These are phyloP conservation scores for Bretschneidera sinensis DNA, from an alignment of 345 rosid genomes.

Conservation along the genomic window DNA sequence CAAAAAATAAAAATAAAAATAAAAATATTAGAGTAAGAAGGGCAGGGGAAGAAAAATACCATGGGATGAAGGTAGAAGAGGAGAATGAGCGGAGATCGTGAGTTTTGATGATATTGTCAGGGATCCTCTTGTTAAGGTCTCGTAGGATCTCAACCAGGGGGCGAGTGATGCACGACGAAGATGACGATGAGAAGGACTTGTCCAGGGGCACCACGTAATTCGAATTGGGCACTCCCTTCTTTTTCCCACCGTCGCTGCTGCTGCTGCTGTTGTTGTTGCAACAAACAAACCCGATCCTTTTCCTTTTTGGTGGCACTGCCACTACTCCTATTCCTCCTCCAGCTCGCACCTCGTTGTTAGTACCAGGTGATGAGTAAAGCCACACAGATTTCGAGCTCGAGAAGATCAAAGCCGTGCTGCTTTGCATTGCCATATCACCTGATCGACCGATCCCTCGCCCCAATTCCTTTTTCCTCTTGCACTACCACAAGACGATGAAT, in stretches of 20 bases:
- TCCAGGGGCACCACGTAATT: constrained; percentile 94
- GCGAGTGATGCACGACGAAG: constrained; percentile 71
- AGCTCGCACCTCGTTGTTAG: too few species aligned
- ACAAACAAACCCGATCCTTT: too few species aligned
- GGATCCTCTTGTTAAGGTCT: constrained; percentile 90
- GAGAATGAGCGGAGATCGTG: constrained; percentile 27
- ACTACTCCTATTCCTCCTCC: too few species aligned
- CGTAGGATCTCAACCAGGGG: constrained; percentile 94
- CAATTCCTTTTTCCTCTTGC: too few species aligned
- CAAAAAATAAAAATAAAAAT: background rate
- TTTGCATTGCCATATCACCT: too few species aligned
- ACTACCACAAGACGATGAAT: too few species aligned
- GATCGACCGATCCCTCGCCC: too few species aligned
- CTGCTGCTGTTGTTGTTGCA: constrained; percentile 22
- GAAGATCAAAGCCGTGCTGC: too few species aligned
- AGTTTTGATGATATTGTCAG: constrained; percentile 68
- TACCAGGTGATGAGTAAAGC: too few species aligned
- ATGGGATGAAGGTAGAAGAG: constrained; percentile 58
- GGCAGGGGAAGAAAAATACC: constrained; percentile 48
- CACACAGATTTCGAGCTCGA: too few species aligned
- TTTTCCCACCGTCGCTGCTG: constrained; percentile 33
- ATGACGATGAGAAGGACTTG: constrained; percentile 52
- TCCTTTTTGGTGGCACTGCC: too few species aligned
- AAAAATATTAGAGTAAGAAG: too few species aligned
- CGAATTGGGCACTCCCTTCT: constrained; percentile 64